Conservation (phyloP, 2,329 filamentous ascomycete genomes). For the Myriosclerotinia curreyana region DNA sequence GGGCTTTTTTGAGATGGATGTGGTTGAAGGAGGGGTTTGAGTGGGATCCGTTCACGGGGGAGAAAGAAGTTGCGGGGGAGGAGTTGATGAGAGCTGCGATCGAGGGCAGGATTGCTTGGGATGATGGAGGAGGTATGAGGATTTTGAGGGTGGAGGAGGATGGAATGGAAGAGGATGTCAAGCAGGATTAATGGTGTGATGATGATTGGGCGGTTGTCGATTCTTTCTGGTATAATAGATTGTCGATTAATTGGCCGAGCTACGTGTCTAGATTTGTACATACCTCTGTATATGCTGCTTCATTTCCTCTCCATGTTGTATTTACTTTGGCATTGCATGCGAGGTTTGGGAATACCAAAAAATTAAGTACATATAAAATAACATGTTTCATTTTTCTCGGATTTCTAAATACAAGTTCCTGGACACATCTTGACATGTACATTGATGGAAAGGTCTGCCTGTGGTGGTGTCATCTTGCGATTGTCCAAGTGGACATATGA, state of each 20-base stretch:
- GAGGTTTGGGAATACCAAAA: neutral
- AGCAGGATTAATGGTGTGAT: neutral
- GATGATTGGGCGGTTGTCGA: neutral
- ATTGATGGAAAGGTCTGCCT: too few relatives aligned
- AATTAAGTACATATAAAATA: too few relatives aligned
- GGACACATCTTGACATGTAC: too few relatives aligned
- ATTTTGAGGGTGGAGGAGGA: conserved; percentile 39
- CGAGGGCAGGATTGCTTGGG: conserved; percentile 50
- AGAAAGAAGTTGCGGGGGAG: conserved; percentile 51
- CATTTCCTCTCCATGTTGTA: neutral
- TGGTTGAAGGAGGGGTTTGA: conserved; percentile 84
- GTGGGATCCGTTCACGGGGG: conserved; percentile 73
- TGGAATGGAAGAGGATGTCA: neutral
- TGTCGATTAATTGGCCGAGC: neutral
- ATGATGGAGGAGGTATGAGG: conserved; percentile 40
- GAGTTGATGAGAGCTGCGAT: conserved; percentile 56
- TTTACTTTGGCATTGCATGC: neutral
- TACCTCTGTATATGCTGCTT: neutral
- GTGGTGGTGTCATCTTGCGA: too few relatives aligned
- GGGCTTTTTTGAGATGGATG: conserved; percentile 84
- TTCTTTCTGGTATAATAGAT: neutral
- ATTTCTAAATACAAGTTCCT: too few relatives aligned
- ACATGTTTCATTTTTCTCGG: too few relatives aligned
- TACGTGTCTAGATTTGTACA: neutral
- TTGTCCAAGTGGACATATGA: too few relatives aligned